Evolutionary conservation across 2,329 filamentous ascomycete species (phyloP).

Genomic region (Calonectria ilicicola): DNA sequence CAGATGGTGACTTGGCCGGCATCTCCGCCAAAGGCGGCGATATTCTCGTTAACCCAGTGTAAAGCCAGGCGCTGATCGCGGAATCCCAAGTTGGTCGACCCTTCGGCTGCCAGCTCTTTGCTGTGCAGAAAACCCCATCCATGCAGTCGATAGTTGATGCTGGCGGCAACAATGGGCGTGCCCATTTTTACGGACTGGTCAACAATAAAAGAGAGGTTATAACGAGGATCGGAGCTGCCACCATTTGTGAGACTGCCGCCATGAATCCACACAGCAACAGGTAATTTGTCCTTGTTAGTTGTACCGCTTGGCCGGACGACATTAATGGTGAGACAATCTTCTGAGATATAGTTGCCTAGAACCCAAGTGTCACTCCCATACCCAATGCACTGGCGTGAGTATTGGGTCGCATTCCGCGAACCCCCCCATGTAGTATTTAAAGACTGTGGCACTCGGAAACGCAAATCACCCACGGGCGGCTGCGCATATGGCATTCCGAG

Average conservation of each 20-base stretch:
- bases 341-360: not conserved
- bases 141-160: not conserved
- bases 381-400: not conserved
- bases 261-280: not conserved
- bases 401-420: not conserved
- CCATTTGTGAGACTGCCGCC: not conserved
- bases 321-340: not conserved
- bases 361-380: not conserved
- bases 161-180: not conserved
- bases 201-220: not conserved
- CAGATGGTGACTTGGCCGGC: not conserved
- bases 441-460: not conserved
- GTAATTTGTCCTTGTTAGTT: not conserved
- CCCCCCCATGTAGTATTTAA: not conserved
- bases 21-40: not conserved
- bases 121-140: not conserved
- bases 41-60: not conserved
- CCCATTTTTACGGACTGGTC: not conserved
- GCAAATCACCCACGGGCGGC: not conserved
- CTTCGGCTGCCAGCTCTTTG: not conserved
- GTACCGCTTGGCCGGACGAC: not conserved
- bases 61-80: not conserved
- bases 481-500: not conserved
- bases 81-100: not conserved
- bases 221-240: not conserved